Evolutionary conservation across 108 stramenopile genomes (phyloP).

Genomic region (Skeletonema marinoi): DNA sequence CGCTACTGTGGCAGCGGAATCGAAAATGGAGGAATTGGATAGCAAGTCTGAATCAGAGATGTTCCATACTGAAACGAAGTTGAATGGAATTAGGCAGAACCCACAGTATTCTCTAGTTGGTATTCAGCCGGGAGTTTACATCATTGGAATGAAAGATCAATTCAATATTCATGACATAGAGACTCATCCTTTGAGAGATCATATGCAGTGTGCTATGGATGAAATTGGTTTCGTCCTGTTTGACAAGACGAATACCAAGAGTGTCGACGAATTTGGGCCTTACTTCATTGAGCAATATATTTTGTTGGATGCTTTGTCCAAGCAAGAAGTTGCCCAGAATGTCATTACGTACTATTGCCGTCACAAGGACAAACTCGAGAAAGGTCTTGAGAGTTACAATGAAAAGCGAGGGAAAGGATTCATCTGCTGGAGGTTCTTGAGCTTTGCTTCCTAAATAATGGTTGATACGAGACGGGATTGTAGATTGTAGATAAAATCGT

Average conservation of each 20-base stretch:
- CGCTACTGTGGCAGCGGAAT: constrained; percentile 13
- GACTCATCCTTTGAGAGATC: constrained; percentile 28
- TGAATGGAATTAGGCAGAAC: constrained; percentile 47
- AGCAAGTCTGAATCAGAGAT: constrained; percentile 10
- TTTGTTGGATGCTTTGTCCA: constrained; percentile 49
- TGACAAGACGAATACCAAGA: constrained; percentile 43
- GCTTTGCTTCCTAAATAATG: not conserved
- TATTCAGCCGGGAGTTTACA: constrained; percentile 48
- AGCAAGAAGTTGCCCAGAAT: constrained; percentile 58
- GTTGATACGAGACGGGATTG: not conserved
- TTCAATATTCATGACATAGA: constrained; percentile 47
- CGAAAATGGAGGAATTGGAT: not conserved
- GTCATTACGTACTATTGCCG: constrained; percentile 52
- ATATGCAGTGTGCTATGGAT: constrained; percentile 46
- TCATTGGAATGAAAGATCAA: constrained; percentile 65
- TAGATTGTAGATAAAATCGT: no score
- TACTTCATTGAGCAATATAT: constrained; percentile 56
- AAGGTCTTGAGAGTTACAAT: constrained; percentile 41
- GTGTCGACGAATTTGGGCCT: constrained; percentile 56
- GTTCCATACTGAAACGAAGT: constrained; percentile 26
- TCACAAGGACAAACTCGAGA: constrained; percentile 40
- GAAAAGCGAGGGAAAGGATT: constrained; percentile 61
- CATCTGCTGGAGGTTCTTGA: constrained; percentile 60
- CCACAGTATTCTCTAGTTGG: constrained; percentile 52
- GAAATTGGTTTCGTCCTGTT: constrained; percentile 56